Conservation (phyloP, 176 grass and related monocot species). For the Melocanna baccifera region DNA sequence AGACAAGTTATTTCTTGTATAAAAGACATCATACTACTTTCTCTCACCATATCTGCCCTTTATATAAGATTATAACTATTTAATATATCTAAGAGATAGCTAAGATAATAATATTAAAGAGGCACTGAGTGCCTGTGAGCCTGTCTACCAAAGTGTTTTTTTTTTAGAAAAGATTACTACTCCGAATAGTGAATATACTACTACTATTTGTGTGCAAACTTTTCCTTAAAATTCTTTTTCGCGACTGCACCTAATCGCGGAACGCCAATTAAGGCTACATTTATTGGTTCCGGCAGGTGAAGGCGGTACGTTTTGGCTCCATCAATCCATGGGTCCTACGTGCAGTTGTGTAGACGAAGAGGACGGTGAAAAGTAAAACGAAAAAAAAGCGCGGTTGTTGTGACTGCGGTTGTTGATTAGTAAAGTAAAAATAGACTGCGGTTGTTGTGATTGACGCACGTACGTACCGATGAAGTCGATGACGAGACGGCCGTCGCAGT, state of each 20-base stretch:
- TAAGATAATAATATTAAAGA: too few species aligned
- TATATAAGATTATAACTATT: too few species aligned
- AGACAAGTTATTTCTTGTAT: too few species aligned
- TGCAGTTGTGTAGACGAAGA: not conserved
- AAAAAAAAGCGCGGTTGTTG: not conserved
- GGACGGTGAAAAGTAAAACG: not conserved
- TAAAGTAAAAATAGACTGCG: too few species aligned
- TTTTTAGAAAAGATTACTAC: not conserved
- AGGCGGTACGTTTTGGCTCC: not conserved
- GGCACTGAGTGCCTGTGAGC: too few species aligned
- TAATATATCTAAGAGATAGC: too few species aligned
- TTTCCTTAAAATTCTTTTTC: not conserved
- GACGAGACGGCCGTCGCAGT: constrained; percentile 86
- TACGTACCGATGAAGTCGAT: constrained; percentile 87
- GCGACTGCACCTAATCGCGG: not conserved
- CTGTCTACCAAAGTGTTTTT: not conserved
- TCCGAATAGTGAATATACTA: not conserved
- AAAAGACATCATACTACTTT: too few species aligned
- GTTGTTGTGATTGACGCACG: not conserved
- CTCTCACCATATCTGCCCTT: too few species aligned
- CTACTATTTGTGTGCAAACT: not conserved
- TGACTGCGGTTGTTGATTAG: too few species aligned
- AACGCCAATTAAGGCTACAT: constrained; percentile 23
- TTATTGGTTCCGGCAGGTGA: constrained; percentile 22
- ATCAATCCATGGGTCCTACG: not conserved